phyloP scores from a whole-genome alignment of 176 grass and related monocot species.

The Ananas comosus region DNA sequence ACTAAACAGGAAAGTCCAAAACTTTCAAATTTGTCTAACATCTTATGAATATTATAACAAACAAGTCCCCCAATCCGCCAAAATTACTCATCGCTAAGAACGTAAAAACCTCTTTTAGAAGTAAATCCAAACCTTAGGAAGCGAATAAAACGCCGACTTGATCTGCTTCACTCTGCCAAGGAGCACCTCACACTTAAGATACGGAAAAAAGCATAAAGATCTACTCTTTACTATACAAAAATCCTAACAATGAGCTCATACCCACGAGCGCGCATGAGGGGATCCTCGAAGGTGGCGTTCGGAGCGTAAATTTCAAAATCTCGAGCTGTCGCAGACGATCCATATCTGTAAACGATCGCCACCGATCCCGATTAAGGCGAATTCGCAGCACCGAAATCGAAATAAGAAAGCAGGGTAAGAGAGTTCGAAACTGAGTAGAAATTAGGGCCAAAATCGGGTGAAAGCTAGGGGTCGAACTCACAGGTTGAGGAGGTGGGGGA shows the following conservation, averaged over 20 bases:
- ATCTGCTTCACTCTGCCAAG: constrained; percentile 43
- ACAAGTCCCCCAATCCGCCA: too few species aligned
- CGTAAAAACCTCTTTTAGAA: not conserved
- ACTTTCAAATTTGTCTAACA: too few species aligned
- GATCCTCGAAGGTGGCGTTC: constrained; percentile 43
- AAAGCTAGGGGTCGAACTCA: not conserved
- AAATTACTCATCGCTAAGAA: too few species aligned
- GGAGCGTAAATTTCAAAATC: constrained; percentile 47
- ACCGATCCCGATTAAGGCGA: not conserved
- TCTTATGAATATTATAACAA: too few species aligned
- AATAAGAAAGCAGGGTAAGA: not conserved
- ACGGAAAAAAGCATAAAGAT: not conserved
- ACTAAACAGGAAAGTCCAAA: too few species aligned
- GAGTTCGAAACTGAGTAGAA: not conserved
- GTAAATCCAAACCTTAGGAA: constrained; percentile 32
- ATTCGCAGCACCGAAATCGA: not conserved
- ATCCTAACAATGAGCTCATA: constrained; percentile 1
- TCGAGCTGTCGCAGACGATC: constrained; percentile 33
- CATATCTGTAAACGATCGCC: constrained; percentile 21
- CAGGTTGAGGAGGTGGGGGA: constrained; percentile 39
- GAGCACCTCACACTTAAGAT: constrained; percentile 2
- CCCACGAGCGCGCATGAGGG: constrained; percentile 42
- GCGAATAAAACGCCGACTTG: constrained; percentile 44
- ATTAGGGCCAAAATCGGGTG: not conserved
- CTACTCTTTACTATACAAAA: not conserved